A percentile compares a stretch with the other conserved stretches of the same genome.
Evolutionary conservation across 352 stramenopile genomes (phyloP).

Genomic region (Phytophthora brassicae): DNA sequence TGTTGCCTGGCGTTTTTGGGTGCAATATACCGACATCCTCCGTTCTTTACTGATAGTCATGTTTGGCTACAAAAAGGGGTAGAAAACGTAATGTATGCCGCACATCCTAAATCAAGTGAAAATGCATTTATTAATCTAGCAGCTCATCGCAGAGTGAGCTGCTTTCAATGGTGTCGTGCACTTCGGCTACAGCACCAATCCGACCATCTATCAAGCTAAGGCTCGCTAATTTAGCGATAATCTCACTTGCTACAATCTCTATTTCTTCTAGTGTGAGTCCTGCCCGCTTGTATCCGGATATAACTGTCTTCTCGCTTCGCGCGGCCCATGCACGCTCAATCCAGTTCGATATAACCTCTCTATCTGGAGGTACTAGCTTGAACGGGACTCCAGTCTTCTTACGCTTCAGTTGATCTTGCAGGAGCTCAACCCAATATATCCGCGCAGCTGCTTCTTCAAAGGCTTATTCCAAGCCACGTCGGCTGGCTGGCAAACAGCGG

Average conservation of each 20-base stretch:
- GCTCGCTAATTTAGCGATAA: constrained; percentile 1
- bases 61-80: neutral
- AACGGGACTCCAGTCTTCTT: neutral
- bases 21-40: too few species aligned
- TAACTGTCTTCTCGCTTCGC: neutral
- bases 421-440: neutral
- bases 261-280: neutral
- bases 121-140: neutral
- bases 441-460: neutral
- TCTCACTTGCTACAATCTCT: constrained; percentile 4
- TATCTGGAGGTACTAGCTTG: neutral
- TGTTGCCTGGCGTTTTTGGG: too few species aligned
- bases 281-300: neutral
- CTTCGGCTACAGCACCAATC: neutral
- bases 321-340: neutral
- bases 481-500: neutral
- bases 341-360: neutral
- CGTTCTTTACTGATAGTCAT: too few species aligned
- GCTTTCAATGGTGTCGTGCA: constrained; percentile 4
- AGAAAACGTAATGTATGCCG: constrained; percentile 7
- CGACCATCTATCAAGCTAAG: constrained; percentile 3
- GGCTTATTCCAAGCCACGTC: neutral
- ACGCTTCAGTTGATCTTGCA: neutral
- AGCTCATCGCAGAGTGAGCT: constrained; percentile 4
- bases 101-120: neutral